Evolutionary conservation across 345 rosid genomes (phyloP).

Genomic region (Acer negundo): DNA sequence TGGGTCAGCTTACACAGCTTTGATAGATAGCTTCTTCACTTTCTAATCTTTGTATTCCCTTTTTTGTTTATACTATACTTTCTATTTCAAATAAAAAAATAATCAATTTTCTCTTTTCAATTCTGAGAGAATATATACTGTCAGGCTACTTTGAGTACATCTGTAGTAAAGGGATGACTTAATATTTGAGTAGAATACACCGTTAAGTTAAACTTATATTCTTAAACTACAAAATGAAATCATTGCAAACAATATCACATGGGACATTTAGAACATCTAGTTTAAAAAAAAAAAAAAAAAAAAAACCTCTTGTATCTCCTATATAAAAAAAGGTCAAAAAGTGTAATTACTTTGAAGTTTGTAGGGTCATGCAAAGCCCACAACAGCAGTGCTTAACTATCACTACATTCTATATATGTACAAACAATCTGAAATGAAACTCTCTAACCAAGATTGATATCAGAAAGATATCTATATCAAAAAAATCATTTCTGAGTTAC

Average conservation of each 20-base stretch:
- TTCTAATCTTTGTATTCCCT: not conserved
- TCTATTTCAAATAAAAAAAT: not conserved
- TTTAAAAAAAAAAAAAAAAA: too few relatives aligned
- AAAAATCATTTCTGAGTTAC: not conserved
- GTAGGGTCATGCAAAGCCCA: not conserved
- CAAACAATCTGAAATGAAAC: not conserved
- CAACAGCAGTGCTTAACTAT: not conserved
- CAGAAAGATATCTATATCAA: not conserved
- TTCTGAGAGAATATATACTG: not conserved
- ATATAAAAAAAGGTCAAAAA: not conserved
- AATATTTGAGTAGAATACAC: not conserved
- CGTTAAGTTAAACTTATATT: not conserved
- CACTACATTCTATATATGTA: not conserved
- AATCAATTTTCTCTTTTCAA: not conserved
- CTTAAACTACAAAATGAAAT: not conserved
- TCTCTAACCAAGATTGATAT: not conserved
- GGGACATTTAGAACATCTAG: not conserved
- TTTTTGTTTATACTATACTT: not conserved
- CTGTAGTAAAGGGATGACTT: not conserved
- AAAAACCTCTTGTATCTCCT: not conserved
- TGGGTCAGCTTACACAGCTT: too few relatives aligned
- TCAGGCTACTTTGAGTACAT: not conserved
- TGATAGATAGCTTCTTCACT: not conserved
- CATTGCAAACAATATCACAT: not conserved
- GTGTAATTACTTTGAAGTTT: not conserved